These are phyloP conservation scores for Cyathus striatus DNA, from an alignment of 768 basidiomycete species.

Conservation along the genomic window DNA sequence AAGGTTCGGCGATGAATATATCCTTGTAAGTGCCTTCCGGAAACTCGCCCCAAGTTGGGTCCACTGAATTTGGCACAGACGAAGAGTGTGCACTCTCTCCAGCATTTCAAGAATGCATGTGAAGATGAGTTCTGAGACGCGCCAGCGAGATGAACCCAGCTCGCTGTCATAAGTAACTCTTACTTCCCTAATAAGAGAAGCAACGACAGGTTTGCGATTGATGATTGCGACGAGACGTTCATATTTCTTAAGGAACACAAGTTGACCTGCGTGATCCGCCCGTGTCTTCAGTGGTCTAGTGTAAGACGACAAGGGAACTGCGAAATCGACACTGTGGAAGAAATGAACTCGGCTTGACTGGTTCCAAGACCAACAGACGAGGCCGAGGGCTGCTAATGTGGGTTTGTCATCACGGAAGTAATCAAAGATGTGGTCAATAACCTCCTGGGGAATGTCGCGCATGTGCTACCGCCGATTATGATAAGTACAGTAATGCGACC, in stretches of 20 bases:
- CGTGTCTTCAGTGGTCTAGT: background rate
- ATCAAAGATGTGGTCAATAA: conserved; percentile 15
- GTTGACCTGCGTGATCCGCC: background rate
- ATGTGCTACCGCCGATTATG: too few species aligned
- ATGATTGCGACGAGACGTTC: background rate
- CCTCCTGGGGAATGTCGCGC: conserved; percentile 16
- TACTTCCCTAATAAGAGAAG: background rate
- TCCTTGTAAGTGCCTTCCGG: too few species aligned
- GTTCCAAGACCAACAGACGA: conserved; percentile 15
- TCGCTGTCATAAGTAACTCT: background rate
- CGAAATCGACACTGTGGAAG: conserved; percentile 13
- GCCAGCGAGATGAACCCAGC: background rate
- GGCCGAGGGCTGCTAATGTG: conserved; percentile 6
- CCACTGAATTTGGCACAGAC: too few species aligned
- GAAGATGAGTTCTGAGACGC: too few species aligned
- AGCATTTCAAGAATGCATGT: too few species aligned
- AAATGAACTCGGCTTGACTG: conserved; percentile 14
- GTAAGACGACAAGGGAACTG: background rate
- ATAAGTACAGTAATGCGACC: too few species aligned
- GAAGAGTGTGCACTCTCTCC: too few species aligned
- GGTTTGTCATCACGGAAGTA: conserved; percentile 12
- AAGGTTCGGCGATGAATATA: too few species aligned
- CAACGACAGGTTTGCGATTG: background rate
- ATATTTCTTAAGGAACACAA: background rate
- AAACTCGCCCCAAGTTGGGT: too few species aligned